phyloP scores from a whole-genome alignment of 352 stramenopile species.

The Globisporangium echinulatum region DNA sequence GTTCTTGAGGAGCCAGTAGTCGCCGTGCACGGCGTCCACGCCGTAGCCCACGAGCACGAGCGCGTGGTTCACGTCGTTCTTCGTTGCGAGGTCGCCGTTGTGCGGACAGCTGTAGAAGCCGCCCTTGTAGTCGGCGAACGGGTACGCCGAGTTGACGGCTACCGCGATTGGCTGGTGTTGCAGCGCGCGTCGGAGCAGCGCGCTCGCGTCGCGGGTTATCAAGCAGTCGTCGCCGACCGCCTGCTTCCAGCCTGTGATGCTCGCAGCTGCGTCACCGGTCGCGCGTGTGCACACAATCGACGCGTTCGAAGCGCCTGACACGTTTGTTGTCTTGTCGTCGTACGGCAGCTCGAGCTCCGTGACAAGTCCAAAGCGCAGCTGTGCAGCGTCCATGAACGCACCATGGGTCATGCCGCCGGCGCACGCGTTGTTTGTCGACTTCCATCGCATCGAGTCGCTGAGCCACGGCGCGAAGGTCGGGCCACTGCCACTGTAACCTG shows the following conservation, averaged over 20 bases:
- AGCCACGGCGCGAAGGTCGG: constrained; percentile 33
- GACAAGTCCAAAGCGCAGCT: constrained; percentile 47
- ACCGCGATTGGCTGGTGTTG: constrained; percentile 61
- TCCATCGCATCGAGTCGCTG: constrained; percentile 53
- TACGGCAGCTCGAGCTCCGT: constrained; percentile 70
- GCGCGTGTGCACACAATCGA: background rate
- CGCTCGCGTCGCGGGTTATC: constrained; percentile 34
- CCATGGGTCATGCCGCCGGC: constrained; percentile 76
- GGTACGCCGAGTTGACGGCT: constrained; percentile 58
- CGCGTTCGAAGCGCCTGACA: constrained; percentile 18
- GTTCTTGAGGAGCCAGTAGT: constrained; percentile 83
- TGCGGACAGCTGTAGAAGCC: constrained; percentile 65
- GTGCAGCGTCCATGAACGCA: constrained; percentile 61
- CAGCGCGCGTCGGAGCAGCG: constrained; percentile 46
- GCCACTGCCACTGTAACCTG: background rate
- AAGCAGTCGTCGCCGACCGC: constrained; percentile 49
- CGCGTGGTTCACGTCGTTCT: constrained; percentile 67
- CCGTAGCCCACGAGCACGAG: constrained; percentile 59
- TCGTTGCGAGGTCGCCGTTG: constrained; percentile 40
- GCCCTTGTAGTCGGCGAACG: constrained; percentile 57
- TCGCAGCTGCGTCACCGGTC: constrained; percentile 6
- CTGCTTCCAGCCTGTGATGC: constrained; percentile 62
- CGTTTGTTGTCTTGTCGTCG: constrained; percentile 26
- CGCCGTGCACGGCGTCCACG: constrained; percentile 28
- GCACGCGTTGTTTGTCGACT: constrained; percentile 64